Evolutionary conservation across 176 grass and related monocot species (phyloP), one percentile per base, ranked within the genome.

Genomic region (Cenchrus purpureus): DNA sequence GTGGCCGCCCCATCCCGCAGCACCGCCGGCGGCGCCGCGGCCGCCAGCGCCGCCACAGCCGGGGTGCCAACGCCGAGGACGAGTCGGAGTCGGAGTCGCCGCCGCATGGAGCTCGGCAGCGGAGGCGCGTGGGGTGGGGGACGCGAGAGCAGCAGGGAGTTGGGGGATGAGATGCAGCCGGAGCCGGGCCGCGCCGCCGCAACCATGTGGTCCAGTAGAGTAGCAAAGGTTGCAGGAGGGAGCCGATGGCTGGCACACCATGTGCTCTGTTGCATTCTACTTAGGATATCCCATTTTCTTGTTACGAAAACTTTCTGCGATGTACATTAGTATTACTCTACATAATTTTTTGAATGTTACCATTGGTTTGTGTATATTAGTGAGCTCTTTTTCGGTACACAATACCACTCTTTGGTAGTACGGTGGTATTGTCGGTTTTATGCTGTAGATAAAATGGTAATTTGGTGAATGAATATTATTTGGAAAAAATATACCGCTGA

Each of bases 1-100:
- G 91, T 81, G 71, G 90, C 91, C 1, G 42, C 87, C 0, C 85
- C 88, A 12, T 96, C 97, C 78, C 64, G 97, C 63, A 92, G 63
- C 83, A 86, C 74, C n/a, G 88, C 65, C 7, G 56, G 57, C 67
- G 71, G 72, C 44, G 34, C 60, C 4, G 58, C 79, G 8, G 85
- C 86, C 46, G 82, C 89, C 60, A 80, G 63, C 63, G 56, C 87
- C 40, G 65, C 81, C 37, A 68, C 75, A 42, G 80, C 83, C 53
- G 91, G 83, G 32, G 80, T 43, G 25, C 46, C 78, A 40, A 25
- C 22, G 76, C 69, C 42, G 78, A 77, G 54, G 34, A 84, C 37
- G 28, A 89, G 53, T 16, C 63, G 51, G 28, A 25, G 25, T 25
- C 25, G 25, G 25, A 89, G 53, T 12, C 63, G 51, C 56, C 80